Evolutionary conservation across 169 alveolate genomes (phyloP), one percentile per base, ranked within the genome.

Genomic region (Theileria parva): DNA sequence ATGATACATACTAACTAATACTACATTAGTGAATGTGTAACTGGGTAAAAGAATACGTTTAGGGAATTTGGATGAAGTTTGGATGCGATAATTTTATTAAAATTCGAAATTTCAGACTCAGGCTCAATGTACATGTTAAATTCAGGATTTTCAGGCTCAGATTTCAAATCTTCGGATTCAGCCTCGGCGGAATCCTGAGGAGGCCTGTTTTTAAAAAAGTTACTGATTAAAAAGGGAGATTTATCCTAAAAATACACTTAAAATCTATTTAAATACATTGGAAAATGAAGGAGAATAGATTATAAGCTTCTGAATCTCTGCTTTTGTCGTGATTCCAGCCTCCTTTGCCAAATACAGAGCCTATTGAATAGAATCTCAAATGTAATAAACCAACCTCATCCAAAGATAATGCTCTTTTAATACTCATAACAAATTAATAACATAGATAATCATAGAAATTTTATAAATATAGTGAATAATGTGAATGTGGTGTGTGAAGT

Each of bases 341-440:
- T 93, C 96, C 80, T 92, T 93, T 3, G 96, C 90, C 71, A 92
- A 78, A 81, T 92, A 93, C 60, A 93, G 79, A 7, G 96, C 96
- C 95, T 93, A 65, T 23, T 25, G 15, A n/a, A 13, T 17, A 61
- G 0, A 23, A 13, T 19, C 3, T 19, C n/a, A 61, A 34, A 2
- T n/a, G 0, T 60, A 12, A 6, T 9, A 50, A 25, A 7, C 85
- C 30, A 32, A 83, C 89, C 78, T 83, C 76, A 21, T 83, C 89
- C 3, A 83, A 34, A 0, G 89, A 83, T 39, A 83, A 28, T 9
- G 7, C 23, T 17, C 69, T 9, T 61, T 27, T 61, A 13, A 61
- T 13, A 25, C 34, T 61, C 69, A 61, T 61, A 3, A 23, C 4
- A 57, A 6, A 57, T 6, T 19, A 61, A 61, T 61, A 15, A 19